phyloP scores from a whole-genome alignment of 2,329 filamentous ascomycete species.

The Talaromyces piceae region DNA sequence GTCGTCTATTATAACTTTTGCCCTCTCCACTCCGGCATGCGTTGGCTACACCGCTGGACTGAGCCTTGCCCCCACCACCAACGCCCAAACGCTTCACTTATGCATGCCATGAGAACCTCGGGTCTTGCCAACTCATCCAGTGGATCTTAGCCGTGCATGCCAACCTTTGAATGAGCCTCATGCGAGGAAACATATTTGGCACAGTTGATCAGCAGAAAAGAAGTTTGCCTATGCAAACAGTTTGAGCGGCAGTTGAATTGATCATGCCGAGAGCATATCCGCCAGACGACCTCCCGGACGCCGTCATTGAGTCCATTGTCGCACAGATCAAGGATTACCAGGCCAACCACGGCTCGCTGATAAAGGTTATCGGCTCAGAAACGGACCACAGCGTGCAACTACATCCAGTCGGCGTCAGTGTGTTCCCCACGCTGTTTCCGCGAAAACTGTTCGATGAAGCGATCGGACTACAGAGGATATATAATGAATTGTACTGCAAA shows the following conservation, averaged over 20 bases:
- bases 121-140: background rate
- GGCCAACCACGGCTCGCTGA: slow-evolving; percentile 34
- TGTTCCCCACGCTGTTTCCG: slow-evolving; percentile 32
- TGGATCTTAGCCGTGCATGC: background rate
- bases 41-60: background rate
- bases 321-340: slow-evolving; percentile 36
- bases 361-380: slow-evolving; percentile 26
- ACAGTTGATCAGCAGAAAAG: too few relatives aligned
- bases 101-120: background rate
- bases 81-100: background rate
- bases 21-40: background rate
- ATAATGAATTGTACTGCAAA: slow-evolving; percentile 47
- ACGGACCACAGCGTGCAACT: slow-evolving; percentile 22
- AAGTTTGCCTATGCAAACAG: too few relatives aligned
- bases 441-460: slow-evolving; percentile 32
- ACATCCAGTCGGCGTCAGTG: slow-evolving; percentile 26
- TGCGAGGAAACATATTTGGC: too few relatives aligned
- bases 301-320: slow-evolving; percentile 23
- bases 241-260: too few relatives aligned
- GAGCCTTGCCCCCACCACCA: background rate
- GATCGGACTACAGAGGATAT: slow-evolving; percentile 50
- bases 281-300: slow-evolving; percentile 27
- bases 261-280: slow-evolving; percentile 15
- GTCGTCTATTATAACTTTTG: slow-evolving; percentile 1
- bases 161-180: background rate